phyloP scores from a whole-genome alignment of 805 yeast genomes.

The Yamadazyma ubonensis region DNA sequence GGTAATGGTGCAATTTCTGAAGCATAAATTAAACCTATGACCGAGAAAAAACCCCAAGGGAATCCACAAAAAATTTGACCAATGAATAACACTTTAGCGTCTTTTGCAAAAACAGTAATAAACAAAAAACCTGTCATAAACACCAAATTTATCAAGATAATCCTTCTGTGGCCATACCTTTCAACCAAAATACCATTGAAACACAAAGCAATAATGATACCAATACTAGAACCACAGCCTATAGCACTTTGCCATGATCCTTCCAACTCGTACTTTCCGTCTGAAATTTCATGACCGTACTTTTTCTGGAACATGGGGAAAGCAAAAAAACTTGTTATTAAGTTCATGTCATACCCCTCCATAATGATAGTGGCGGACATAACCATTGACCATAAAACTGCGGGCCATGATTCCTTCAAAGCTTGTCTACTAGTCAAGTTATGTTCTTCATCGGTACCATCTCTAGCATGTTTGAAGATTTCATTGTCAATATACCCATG shows the following conservation, averaged over 20 bases:
- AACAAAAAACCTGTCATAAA: conserved; percentile 31
- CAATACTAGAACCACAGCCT: conserved; percentile 29
- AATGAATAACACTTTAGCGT: conserved; percentile 33
- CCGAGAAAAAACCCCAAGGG: conserved; percentile 44
- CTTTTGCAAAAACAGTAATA: conserved; percentile 40
- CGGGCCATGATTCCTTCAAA: conserved; percentile 25
- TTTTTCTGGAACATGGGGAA: conserved; percentile 34
- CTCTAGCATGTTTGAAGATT: conserved; percentile 14
- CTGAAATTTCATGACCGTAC: conserved; percentile 30
- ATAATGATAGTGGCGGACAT: conserved; percentile 38
- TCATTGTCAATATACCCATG: neutral
- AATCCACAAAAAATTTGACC: conserved; percentile 45
- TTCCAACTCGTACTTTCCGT: conserved; percentile 20
- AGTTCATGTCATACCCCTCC: conserved; percentile 39
- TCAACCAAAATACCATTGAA: conserved; percentile 44
- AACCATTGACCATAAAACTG: conserved; percentile 45
- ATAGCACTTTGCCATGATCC: conserved; percentile 35
- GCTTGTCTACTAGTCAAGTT: conserved; percentile 25
- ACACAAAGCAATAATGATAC: conserved; percentile 47
- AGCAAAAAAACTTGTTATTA: conserved; percentile 38
- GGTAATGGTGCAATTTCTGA: conserved; percentile 45
- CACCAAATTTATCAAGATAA: conserved; percentile 28
- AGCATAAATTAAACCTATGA: conserved; percentile 40
- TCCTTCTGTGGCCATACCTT: conserved; percentile 42
- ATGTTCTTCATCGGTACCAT: conserved; percentile 23